Evolutionary conservation across 179 eudicot species (phyloP).

Genomic region (Beta macrorhiza): DNA sequence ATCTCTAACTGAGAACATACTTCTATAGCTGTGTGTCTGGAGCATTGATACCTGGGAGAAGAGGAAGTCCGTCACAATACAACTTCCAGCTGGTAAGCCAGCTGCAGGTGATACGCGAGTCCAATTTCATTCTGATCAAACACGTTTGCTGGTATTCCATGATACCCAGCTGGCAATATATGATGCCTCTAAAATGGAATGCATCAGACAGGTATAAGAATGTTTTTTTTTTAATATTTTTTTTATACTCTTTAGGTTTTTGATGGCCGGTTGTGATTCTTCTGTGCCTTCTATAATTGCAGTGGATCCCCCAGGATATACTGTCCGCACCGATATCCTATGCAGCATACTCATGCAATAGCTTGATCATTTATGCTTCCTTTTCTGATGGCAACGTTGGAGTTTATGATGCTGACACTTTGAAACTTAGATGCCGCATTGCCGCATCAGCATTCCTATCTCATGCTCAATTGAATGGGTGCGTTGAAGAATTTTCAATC

Average conservation of each 20-base stretch:
- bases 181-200: slow-evolving; percentile 90
- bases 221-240: background rate
- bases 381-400: slow-evolving; percentile 78
- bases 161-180: slow-evolving; percentile 88
- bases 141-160: slow-evolving; percentile 78
- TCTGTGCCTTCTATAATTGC: slow-evolving; percentile 24
- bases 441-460: slow-evolving; percentile 65
- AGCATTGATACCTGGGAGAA: slow-evolving; percentile 91
- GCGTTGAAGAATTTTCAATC: slow-evolving; percentile 20
- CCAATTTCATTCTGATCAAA: slow-evolving; percentile 83
- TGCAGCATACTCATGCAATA: slow-evolving; percentile 88
- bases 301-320: slow-evolving; percentile 90
- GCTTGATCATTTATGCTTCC: slow-evolving; percentile 74
- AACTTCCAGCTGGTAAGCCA: slow-evolving; percentile 80
- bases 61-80: slow-evolving; percentile 58
- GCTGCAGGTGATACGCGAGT: slow-evolving; percentile 78
- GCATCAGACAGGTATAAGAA: slow-evolving; percentile 65
- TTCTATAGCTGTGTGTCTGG: slow-evolving; percentile 75
- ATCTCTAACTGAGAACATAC: slow-evolving; percentile 10
- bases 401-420: slow-evolving; percentile 70
- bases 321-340: slow-evolving; percentile 75
- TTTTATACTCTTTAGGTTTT: background rate
- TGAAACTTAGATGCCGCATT: slow-evolving; percentile 70
- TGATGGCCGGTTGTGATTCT: slow-evolving; percentile 4
- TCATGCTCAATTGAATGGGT: slow-evolving; percentile 66